phyloP scores from a whole-genome alignment of 177 flowering plant species.

The Vitis hybrid region DNA sequence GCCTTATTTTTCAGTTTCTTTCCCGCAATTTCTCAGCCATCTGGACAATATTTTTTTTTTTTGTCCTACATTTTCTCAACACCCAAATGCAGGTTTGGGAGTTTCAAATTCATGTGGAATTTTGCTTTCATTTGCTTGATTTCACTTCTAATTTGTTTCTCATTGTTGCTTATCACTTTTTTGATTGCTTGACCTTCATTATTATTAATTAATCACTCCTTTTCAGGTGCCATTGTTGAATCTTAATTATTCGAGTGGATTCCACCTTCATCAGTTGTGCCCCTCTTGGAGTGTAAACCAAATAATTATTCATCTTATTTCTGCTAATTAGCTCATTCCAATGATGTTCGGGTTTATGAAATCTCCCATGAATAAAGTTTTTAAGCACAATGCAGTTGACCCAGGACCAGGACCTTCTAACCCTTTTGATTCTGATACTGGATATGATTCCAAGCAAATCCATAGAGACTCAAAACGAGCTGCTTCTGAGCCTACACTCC shows the following conservation, averaged over 20 bases:
- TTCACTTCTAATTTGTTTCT: background rate
- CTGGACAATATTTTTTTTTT: background rate
- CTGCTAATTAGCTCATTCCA: background rate
- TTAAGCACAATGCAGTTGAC: slow-evolving; percentile 35
- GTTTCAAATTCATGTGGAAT: background rate
- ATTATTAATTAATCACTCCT: background rate
- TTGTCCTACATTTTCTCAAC: background rate
- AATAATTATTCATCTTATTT: background rate
- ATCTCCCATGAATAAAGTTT: slow-evolving; percentile 36
- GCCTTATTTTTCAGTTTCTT: background rate
- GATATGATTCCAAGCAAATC: slow-evolving; percentile 30
- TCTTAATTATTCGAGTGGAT: background rate
- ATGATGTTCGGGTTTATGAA: slow-evolving; percentile 66
- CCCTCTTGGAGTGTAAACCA: background rate
- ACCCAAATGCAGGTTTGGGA: background rate
- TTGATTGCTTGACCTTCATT: background rate
- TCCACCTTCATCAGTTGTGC: background rate
- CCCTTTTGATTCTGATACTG: slow-evolving; percentile 52
- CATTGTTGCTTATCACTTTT: background rate
- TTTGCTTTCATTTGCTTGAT: background rate
- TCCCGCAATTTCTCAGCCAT: too few relatives aligned
- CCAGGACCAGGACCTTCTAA: slow-evolving; percentile 27
- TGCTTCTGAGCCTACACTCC: slow-evolving; percentile 52
- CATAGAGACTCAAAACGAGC: slow-evolving; percentile 41
- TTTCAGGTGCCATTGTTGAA: slow-evolving; percentile 13